Evolutionary conservation across 805 yeast species (phyloP), one percentile per base, ranked within the genome.

Genomic region (Maudiozyma serrabonitensis): DNA sequence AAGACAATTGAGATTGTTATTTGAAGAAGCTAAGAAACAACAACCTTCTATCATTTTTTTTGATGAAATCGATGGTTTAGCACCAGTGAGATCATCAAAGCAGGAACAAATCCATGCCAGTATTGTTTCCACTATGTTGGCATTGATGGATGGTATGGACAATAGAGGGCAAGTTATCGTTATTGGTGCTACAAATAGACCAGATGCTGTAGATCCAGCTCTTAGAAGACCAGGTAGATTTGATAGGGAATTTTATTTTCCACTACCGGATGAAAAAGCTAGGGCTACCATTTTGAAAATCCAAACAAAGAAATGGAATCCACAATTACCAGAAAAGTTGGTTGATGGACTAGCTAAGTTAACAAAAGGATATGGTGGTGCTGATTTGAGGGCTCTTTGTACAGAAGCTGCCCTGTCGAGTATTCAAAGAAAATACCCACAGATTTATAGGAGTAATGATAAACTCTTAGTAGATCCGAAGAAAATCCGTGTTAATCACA

Each of bases 91-190:
- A 64, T 87, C 96, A 0, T 87, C 97, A 0, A 91, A 91, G 55
- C 99, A 93, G 68, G 99, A 93, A 65, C 99, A 93, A 68, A 93
- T 93, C 52, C 99, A 93, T 67, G 96, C 99, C 3, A 85, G 95
- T 54, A 93, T 93, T 52, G 99, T 93, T 2, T 89, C 97, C 5
- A 93, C 99, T 0, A 70, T 93, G 59, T 76, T 93, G 54, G 98
- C 99, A 0, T 71, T 93, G 47, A 93, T 93, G 99, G 99, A 93
- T 67, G 99, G 99, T 59, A 93, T 93, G 98, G 98, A 91, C 64
- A 89, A 89, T 57, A 80, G 98, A 64, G 99, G 99, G 7, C 98
- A 93, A 64, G 98, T 93, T 18, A 91, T 93, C 55, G 96, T 93
- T 2, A 90, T 93, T 57, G 99, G 99, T 51, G 99, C 99, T 1